Conservation (phyloP, 2,329 filamentous ascomycete species). For the Paecilomyces dactylethromorphus region DNA sequence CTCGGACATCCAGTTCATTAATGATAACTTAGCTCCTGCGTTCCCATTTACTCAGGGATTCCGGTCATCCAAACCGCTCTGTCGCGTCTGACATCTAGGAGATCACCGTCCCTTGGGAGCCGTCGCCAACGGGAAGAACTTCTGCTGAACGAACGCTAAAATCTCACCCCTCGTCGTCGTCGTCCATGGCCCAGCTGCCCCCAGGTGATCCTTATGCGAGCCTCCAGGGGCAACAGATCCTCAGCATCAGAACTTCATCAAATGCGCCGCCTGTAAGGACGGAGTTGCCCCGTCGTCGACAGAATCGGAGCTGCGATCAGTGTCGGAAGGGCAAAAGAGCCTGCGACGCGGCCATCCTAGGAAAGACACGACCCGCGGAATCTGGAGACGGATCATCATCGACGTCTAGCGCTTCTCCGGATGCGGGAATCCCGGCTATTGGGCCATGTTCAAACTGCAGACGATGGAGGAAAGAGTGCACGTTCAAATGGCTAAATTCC, state of each 20-base stretch:
- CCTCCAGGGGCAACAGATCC: neutral
- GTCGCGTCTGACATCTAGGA: neutral
- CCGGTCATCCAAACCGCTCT: neutral
- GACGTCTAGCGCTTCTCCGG: neutral
- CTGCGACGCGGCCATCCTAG: conserved; percentile 34
- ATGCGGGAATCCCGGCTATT: neutral
- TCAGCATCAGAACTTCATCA: neutral
- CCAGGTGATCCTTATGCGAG: neutral
- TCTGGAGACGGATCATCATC: neutral
- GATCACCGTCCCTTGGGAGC: neutral
- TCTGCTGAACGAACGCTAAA: neutral
- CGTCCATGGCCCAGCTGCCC: neutral
- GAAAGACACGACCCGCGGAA: neutral
- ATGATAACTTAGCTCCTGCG: neutral
- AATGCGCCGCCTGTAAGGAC: neutral
- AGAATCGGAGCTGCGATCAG: conserved; percentile 42
- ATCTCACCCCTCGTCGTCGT: neutral
- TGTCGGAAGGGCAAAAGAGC: conserved; percentile 41
- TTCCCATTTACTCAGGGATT: neutral
- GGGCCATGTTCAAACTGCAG: conserved; percentile 36
- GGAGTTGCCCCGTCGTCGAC: conserved; percentile 20
- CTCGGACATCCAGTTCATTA: neutral
- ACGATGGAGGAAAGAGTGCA: conserved; percentile 39
- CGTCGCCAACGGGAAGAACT: too few species aligned
- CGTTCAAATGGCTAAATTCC: conserved; percentile 38